Evolutionary conservation across 352 stramenopile species (phyloP).

Genomic region (Globisporangium emineosum): DNA sequence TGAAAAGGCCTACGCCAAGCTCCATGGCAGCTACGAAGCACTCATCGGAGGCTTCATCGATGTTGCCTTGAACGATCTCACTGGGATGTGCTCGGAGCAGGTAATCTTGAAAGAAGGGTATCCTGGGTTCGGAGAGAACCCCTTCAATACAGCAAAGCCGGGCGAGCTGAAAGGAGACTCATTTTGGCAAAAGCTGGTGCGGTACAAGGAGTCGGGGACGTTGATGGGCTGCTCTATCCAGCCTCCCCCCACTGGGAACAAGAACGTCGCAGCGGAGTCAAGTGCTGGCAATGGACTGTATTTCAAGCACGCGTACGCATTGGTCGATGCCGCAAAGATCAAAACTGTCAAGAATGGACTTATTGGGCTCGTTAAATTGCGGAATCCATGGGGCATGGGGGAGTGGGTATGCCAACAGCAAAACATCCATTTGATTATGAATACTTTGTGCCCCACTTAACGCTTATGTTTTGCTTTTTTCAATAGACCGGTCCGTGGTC

Average conservation of each 20-base stretch:
- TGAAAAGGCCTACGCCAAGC: slow-evolving; percentile 93
- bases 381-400: slow-evolving; percentile 91
- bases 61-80: slow-evolving; percentile 88
- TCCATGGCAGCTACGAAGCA: slow-evolving; percentile 87
- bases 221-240: slow-evolving; percentile 93
- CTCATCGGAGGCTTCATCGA: slow-evolving; percentile 90
- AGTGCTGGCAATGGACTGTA: slow-evolving; percentile 82
- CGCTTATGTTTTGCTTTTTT: not conserved
- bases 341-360: slow-evolving; percentile 46
- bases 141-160: slow-evolving; percentile 39
- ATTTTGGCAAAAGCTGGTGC: slow-evolving; percentile 79
- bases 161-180: slow-evolving; percentile 49
- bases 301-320: slow-evolving; percentile 86
- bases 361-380: slow-evolving; percentile 73
- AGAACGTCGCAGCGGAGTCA: slow-evolving; percentile 62
- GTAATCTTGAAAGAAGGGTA: slow-evolving; percentile 83
- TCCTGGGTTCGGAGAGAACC: slow-evolving; percentile 73
- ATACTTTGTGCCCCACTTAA: not conserved
- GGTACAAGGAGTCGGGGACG: slow-evolving; percentile 79
- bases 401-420: slow-evolving; percentile 70
- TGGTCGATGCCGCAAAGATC: slow-evolving; percentile 77
- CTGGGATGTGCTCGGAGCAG: slow-evolving; percentile 86
- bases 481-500: slow-evolving; percentile 78
- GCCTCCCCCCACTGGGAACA: slow-evolving; percentile 49
- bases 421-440: not conserved